phyloP scores from a whole-genome alignment of 73 alveolate species.

The Tetrahymena borealis region DNA sequence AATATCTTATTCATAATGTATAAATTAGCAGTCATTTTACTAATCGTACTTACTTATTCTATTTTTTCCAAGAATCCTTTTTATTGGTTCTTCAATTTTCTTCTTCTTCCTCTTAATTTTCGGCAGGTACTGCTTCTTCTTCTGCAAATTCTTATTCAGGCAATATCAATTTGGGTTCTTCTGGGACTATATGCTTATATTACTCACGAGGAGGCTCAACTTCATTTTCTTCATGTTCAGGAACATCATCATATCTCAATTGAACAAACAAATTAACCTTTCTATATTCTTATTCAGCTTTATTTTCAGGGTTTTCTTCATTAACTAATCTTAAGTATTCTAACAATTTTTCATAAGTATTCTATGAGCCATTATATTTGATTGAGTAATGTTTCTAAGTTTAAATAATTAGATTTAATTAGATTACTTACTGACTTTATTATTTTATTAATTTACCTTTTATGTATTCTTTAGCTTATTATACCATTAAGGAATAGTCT shows the following conservation, averaged over 20 bases:
- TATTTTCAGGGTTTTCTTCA: conserved; percentile 31
- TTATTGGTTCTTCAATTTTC: neutral
- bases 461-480: neutral
- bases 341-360: neutral
- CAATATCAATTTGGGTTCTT: neutral
- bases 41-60: neutral
- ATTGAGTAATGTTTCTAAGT: neutral
- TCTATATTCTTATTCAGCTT: conserved; percentile 20
- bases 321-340: neutral
- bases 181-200: neutral
- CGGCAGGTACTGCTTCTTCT: neutral
- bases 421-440: neutral
- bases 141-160: neutral
- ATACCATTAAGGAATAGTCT: neutral
- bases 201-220: neutral
- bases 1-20: no score
- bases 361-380: neutral
- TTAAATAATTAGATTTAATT: neutral
- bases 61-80: neutral
- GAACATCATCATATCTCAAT: neutral
- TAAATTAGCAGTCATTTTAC: neutral
- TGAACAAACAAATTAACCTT: neutral
- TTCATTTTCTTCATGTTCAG: neutral
- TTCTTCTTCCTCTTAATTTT: neutral
- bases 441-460: neutral